Percentiles rank a stretch among this genome's conserved stretches.
These are phyloP conservation scores for Boletus reticuloceps DNA, from an alignment of 768 basidiomycete species.

Conservation along the genomic window DNA sequence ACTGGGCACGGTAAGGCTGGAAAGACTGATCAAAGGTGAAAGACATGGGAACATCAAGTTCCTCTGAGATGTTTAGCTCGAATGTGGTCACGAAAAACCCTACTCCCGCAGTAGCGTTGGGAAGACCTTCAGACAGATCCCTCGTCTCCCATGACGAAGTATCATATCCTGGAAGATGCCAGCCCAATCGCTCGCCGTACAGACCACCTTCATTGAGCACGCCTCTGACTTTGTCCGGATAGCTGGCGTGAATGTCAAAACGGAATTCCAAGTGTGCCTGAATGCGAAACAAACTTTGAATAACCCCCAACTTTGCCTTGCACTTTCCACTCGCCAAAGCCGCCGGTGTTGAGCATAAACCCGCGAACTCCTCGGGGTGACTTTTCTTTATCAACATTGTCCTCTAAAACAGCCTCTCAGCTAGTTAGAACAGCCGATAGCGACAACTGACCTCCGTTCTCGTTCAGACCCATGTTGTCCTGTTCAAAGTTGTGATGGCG, in stretches of 20 bases:
- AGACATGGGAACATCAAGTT: slow-evolving; percentile 66
- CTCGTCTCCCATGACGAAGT: slow-evolving; percentile 58
- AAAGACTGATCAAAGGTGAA: slow-evolving; percentile 65
- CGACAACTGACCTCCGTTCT: slow-evolving; percentile 47
- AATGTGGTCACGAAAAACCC: slow-evolving; percentile 84
- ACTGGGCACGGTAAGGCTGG: slow-evolving; percentile 66
- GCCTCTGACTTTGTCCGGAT: slow-evolving; percentile 68
- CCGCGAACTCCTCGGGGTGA: slow-evolving; percentile 78
- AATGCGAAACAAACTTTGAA: slow-evolving; percentile 41
- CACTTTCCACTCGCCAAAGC: slow-evolving; percentile 64
- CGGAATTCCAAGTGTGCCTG: background rate
- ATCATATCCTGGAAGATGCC: slow-evolving; percentile 74
- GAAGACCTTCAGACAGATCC: slow-evolving; percentile 58
- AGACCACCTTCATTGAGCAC: slow-evolving; percentile 72
- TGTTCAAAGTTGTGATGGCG: slow-evolving; percentile 24
- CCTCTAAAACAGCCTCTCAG: slow-evolving; percentile 18
- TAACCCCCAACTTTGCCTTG: slow-evolving; percentile 79
- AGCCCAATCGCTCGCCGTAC: slow-evolving; percentile 67
- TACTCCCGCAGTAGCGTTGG: slow-evolving; percentile 57
- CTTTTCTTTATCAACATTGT: slow-evolving; percentile 52
- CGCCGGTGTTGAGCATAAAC: slow-evolving; percentile 63
- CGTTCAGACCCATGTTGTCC: slow-evolving; percentile 81
- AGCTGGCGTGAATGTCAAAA: slow-evolving; percentile 41
- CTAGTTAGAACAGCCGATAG: background rate
- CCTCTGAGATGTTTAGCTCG: slow-evolving; percentile 53